phyloP scores from a whole-genome alignment of 371 early-diverging fungal genomes.

The Smittium culicis region DNA sequence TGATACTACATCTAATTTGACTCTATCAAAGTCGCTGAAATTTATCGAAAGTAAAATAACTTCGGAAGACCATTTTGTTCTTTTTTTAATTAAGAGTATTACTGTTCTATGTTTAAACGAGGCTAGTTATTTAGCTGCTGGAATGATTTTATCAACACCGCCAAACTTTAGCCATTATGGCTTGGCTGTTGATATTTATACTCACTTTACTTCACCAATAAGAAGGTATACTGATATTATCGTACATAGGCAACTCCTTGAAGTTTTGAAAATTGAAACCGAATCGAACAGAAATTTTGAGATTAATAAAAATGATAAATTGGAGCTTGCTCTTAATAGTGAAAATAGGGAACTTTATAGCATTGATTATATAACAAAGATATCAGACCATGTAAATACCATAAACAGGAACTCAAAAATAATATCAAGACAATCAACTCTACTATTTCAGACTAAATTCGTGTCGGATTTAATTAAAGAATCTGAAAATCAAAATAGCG shows the following conservation, averaged over 20 bases:
- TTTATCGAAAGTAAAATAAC: constrained; percentile 18
- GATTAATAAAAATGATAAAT: too few relatives aligned
- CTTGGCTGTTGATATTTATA: constrained; percentile 71
- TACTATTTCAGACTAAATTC: constrained; percentile 57
- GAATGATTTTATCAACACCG: constrained; percentile 40
- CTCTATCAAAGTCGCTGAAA: constrained; percentile 45
- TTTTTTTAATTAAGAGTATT: constrained; percentile 50
- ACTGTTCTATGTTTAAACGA: constrained; percentile 66
- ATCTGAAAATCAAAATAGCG: background rate
- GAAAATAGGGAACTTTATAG: background rate
- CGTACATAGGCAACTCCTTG: constrained; percentile 74
- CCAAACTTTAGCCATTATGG: constrained; percentile 61
- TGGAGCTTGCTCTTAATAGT: too few relatives aligned
- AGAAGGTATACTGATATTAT: constrained; percentile 96
- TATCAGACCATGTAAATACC: background rate
- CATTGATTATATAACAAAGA: background rate
- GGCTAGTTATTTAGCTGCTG: constrained; percentile 39
- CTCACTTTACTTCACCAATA: constrained; percentile 97
- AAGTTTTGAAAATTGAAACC: background rate
- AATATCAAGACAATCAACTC: constrained; percentile 62
- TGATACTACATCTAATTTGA: constrained; percentile 50
- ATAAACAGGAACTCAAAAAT: constrained; percentile 36
- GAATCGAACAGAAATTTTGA: too few relatives aligned
- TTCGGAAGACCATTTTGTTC: constrained; percentile 36
- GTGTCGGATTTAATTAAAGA: constrained; percentile 17